A percentile compares a stretch with the other conserved stretches of the same genome.
Conservation (phyloP, 179 eudicot species). For the Carnegiea gigantea region DNA sequence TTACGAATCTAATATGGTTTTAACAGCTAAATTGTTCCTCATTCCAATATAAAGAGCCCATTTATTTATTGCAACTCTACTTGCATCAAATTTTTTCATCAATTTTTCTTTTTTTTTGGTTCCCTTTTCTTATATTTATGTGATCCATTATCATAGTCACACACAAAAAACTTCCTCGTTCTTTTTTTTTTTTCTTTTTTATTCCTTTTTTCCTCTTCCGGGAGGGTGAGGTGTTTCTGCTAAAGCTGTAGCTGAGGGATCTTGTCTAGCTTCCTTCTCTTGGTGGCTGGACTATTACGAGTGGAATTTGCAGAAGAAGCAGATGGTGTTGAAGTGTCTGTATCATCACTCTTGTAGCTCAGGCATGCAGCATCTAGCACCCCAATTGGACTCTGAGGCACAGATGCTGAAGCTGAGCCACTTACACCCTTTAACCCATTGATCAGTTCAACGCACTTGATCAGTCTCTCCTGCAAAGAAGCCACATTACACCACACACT, state of each 20-base stretch:
- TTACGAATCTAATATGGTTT: background rate
- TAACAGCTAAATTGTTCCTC: constrained; percentile 10
- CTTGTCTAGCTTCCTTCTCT: constrained; percentile 8
- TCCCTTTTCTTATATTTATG: background rate
- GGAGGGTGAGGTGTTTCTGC: background rate
- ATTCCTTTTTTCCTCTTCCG: background rate
- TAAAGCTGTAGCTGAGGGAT: background rate
- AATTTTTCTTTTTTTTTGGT: background rate
- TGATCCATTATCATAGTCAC: background rate
- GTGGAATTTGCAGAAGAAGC: constrained; percentile 46
- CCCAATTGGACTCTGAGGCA: constrained; percentile 73
- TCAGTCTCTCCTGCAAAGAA: constrained; percentile 56
- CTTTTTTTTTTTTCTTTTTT: background rate
- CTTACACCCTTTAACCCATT: constrained; percentile 28
- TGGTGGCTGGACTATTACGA: constrained; percentile 24
- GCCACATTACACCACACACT: constrained; percentile 3
- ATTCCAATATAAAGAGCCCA: background rate
- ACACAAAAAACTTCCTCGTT: background rate
- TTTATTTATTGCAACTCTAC: constrained; percentile 4
- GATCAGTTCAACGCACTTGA: constrained; percentile 58
- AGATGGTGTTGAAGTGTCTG: constrained; percentile 31
- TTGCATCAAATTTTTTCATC: background rate
- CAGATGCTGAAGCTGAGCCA: constrained; percentile 29
- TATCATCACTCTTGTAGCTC: constrained; percentile 53
- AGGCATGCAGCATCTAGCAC: constrained; percentile 61